These are phyloP conservation scores for Neopestalotiopsis clavispora DNA, from an alignment of 2,329 filamentous ascomycete species.

Conservation along the genomic window DNA sequence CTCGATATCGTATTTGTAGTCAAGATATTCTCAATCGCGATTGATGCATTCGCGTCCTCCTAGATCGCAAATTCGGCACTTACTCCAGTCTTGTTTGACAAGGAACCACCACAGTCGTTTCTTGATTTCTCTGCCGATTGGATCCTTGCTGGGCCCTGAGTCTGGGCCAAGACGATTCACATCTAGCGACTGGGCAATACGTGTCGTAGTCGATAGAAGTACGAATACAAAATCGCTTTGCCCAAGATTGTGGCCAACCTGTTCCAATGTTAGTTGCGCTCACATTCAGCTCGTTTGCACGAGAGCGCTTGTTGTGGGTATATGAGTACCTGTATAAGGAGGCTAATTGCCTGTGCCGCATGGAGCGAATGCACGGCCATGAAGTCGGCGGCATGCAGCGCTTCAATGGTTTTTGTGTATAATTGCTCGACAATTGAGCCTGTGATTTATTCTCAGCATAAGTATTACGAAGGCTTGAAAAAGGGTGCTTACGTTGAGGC, in stretches of 20 bases:
- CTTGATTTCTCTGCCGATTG: neutral
- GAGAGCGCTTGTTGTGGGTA: neutral
- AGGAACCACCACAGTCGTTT: conserved; percentile 7
- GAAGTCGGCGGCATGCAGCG: conserved; percentile 5
- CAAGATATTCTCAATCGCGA: no score
- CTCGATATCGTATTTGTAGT: neutral
- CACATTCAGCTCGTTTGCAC: neutral
- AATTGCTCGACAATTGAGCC: neutral
- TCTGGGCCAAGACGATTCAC: conserved; percentile 2
- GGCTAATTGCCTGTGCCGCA: conserved; percentile 5
- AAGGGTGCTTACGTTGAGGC: neutral
- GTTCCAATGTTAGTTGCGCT: neutral
- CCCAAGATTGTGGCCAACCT: conserved; percentile 7
- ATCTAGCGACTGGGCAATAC: conserved; percentile 11
- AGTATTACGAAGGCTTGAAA: neutral
- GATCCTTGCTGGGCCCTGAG: neutral
- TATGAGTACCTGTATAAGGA: conserved; percentile 4
- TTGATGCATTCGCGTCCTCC: no score
- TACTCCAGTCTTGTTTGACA: conserved; percentile 10
- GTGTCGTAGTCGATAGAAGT: neutral
- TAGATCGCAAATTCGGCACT: neutral
- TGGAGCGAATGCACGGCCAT: conserved; percentile 9
- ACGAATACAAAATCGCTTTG: conserved; percentile 10
- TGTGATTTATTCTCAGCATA: neutral
- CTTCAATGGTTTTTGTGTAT: conserved; percentile 7